Evolutionary conservation across 179 eudicot species (phyloP).

Genomic region (Camellia oleifera): DNA sequence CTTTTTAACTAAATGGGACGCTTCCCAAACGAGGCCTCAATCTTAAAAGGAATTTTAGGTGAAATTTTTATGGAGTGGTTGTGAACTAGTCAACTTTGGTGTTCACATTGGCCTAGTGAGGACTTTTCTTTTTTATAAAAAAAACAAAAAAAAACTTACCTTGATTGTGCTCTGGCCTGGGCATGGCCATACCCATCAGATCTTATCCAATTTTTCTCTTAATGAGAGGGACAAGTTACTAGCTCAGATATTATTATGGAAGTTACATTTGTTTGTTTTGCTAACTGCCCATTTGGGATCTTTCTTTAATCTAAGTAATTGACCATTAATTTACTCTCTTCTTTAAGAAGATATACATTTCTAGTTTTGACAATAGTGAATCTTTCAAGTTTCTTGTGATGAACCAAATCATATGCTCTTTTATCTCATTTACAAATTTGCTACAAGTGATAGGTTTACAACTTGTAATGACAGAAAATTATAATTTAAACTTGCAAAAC

Average conservation of each 20-base stretch:
- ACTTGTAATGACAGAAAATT: too few species aligned
- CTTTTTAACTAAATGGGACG: too few species aligned
- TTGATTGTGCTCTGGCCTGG: too few species aligned
- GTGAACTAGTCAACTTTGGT: too few species aligned
- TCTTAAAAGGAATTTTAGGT: too few species aligned
- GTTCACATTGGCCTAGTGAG: too few species aligned
- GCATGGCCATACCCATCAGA: not conserved
- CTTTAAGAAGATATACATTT: not conserved
- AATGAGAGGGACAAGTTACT: not conserved
- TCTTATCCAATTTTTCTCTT: not conserved
- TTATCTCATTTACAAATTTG: not conserved
- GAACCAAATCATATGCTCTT: not conserved
- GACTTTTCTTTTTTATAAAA: too few species aligned
- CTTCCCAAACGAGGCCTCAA: too few species aligned
- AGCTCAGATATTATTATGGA: not conserved
- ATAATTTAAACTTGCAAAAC: too few species aligned
- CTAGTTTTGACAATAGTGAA: not conserved
- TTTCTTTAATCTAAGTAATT: not conserved
- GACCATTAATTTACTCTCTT: not conserved
- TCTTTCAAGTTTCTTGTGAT: not conserved
- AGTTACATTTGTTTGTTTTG: not conserved
- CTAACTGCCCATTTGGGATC: not conserved
- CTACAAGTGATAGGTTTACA: not conserved
- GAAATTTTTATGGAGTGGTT: too few species aligned
- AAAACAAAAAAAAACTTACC: too few species aligned